A percentile compares a stretch with the other conserved stretches of the same genome.
These are phyloP conservation scores for Fusarium equiseti DNA, from an alignment of 2,329 filamentous ascomycete species.

Conservation along the genomic window DNA sequence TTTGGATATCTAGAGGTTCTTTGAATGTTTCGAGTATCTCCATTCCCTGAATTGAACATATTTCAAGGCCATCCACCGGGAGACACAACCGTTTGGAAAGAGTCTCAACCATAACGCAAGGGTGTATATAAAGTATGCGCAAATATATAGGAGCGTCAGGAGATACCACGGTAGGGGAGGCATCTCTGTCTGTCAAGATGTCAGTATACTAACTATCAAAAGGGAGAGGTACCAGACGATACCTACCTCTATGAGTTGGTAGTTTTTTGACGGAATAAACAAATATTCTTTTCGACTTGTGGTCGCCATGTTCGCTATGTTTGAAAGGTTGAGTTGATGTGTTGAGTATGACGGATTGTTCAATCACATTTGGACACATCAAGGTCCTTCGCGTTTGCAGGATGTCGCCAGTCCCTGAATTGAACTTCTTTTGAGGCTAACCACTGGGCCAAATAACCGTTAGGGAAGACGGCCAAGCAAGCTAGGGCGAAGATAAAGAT, in stretches of 20 bases:
- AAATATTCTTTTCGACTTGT: neutral
- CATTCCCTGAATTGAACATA: neutral
- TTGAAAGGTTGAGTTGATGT: neutral
- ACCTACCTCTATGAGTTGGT: neutral
- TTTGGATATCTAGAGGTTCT: neutral
- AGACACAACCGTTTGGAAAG: neutral
- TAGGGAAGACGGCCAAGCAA: neutral
- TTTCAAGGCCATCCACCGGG: neutral
- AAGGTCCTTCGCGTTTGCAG: neutral
- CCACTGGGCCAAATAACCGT: accelerated
- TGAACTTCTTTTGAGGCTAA: neutral
- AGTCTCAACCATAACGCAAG: neutral
- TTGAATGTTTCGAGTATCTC: neutral
- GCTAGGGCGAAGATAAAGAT: no score
- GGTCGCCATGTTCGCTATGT: neutral
- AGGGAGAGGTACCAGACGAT: neutral
- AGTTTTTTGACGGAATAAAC: neutral
- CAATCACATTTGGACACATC: accelerated
- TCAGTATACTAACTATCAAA: neutral
- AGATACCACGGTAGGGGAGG: neutral
- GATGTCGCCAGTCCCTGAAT: neutral
- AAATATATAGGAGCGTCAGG: neutral
- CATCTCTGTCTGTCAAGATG: neutral
- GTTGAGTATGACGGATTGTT: neutral
- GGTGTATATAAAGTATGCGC: neutral